A percentile compares a stretch with the other conserved stretches of the same genome.
Evolutionary conservation across 2,329 filamentous ascomycete species (phyloP).

Genomic region (Metarhizium guizhouense): DNA sequence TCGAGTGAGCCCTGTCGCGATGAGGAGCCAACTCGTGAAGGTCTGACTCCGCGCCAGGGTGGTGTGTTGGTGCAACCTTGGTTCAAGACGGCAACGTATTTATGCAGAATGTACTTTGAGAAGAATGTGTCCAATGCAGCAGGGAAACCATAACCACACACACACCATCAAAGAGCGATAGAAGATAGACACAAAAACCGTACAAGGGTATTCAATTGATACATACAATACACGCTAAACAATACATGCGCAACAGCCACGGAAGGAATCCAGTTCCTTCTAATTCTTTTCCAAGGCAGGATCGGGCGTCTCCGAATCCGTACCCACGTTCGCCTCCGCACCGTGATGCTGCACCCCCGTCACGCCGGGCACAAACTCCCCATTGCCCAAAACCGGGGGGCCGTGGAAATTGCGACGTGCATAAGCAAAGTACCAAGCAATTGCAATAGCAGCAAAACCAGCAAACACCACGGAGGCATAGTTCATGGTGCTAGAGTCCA

Average conservation of each 20-base stretch:
- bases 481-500: slow-evolving; percentile 51
- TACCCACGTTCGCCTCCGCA: not conserved
- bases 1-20: no score
- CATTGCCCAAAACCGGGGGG: slow-evolving; percentile 28
- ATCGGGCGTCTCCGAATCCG: slow-evolving; percentile 3
- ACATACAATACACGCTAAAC: not conserved
- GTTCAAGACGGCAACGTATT: no score
- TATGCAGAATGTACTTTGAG: slow-evolving; percentile 2
- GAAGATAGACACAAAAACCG: not conserved
- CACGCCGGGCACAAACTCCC: not conserved
- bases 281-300: slow-evolving; percentile 1
- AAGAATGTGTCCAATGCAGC: not conserved
- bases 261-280: not conserved
- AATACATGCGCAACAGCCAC: not conserved
- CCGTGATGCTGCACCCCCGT: not conserved
- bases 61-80: no score
- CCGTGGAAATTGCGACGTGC: slow-evolving; percentile 57
- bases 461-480: slow-evolving; percentile 59
- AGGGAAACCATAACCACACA: no score
- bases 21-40: no score
- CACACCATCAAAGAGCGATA: not conserved
- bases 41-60: no score
- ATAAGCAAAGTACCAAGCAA: slow-evolving; percentile 54
- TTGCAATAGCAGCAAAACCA: slow-evolving; percentile 50
- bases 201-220: not conserved